Conservation (phyloP, 352 stramenopile species). For the Hyaloperonospora brassicae region DNA sequence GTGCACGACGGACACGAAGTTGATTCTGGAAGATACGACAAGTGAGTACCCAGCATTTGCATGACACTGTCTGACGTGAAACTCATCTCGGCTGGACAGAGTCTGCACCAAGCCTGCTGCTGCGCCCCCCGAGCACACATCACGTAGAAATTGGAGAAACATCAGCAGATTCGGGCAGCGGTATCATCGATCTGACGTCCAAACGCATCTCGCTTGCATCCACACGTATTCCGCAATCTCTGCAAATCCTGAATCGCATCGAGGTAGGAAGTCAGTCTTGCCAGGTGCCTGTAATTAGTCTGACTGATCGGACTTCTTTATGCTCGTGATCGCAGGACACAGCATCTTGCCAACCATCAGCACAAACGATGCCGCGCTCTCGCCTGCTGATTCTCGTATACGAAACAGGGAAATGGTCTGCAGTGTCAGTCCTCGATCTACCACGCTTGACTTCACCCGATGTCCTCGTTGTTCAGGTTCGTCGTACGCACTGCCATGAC, state of each 20-base stretch:
- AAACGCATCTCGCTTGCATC: conserved; percentile 28
- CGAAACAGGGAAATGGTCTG: conserved; percentile 17
- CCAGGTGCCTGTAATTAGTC: neutral
- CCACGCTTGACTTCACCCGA: conserved; percentile 30
- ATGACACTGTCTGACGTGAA: neutral
- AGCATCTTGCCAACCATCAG: neutral
- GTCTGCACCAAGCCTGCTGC: conserved; percentile 4
- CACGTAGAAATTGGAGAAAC: conserved; percentile 4
- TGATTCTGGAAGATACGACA: conserved; percentile 21
- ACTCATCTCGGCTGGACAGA: neutral
- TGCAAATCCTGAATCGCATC: conserved; percentile 28
- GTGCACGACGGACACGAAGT: conserved; percentile 17
- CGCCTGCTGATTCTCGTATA: conserved; percentile 23
- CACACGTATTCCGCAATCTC: conserved; percentile 13
- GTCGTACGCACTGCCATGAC: neutral
- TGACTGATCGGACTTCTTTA: conserved; percentile 6
- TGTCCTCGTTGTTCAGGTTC: conserved; percentile 39
- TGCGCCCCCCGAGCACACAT: conserved; percentile 1
- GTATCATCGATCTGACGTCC: conserved; percentile 34
- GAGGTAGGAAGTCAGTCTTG: conserved; percentile 11
- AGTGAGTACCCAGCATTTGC: neutral
- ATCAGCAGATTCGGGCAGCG: conserved; percentile 2
- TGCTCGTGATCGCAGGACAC: conserved; percentile 7
- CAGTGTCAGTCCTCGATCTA: conserved; percentile 18
- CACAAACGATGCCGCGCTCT: conserved; percentile 13